Base-by-base conservation (phyloP, 306 rosid species). In the Hylodesmum podocarpum region DNA sequence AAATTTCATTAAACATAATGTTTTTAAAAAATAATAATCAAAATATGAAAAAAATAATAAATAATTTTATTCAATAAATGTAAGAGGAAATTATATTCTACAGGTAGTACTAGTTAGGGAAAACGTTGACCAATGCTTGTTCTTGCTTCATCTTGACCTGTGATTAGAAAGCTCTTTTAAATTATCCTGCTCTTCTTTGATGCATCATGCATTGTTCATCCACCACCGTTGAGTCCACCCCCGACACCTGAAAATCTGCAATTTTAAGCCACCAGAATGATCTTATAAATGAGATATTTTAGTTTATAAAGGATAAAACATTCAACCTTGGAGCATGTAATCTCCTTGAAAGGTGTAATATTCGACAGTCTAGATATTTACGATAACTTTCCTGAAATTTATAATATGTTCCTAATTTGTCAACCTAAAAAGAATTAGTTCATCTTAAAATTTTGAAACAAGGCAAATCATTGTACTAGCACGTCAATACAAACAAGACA, bases 161-260 rank as follows among this genome's bases (percentile, higher is more conserved):
- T 82, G 76, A 72, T 82, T 79, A 55, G 76, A 80, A 80, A 66
- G 55, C n/a, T 65, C 76, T 4, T 72, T 78, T 22, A 66, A 72
- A 44, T 77, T 72, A 57, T 72, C 76, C 63, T 62, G 76, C 75
- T 82, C 86, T 66, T 77, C 78, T 77, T 82, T 82, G 36, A 77
- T 71, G 79, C 70, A n/a, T n/a, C n/a, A n/a, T n/a, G n/a, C n/a
- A 55, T 7, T 64, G 76, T 57, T 77, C 79, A 34, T 82, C 86
- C 70, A 82, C 71, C 21, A 72, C 75, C 76, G 72, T 77, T 46
- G 72, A 28, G 49, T 77, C 82, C 57, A 44, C 58, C 47, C 44
- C 76, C 4, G 66, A 40, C 25, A 44, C 61, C 86, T 82, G 79
- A 72, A 82, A 67, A 77, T 27, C 71, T 29, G 29, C 66, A 71